Conservation (phyloP, 2,329 filamentous ascomycete genomes). For the Xylaria polymorpha region DNA sequence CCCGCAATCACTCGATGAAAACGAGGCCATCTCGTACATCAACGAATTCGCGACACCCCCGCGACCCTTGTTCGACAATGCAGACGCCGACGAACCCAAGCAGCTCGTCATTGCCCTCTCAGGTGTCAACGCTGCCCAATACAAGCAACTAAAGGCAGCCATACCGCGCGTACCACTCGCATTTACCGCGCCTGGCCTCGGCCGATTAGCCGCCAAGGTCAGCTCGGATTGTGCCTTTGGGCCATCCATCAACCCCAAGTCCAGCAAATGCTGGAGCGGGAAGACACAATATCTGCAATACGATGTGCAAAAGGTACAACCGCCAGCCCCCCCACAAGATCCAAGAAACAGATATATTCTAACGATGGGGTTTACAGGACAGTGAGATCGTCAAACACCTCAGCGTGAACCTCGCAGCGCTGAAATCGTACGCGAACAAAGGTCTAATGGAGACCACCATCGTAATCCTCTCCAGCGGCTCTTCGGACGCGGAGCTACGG, state of each 20-base stretch:
- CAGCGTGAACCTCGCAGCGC: constrained; percentile 57
- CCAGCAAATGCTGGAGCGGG: constrained; percentile 47
- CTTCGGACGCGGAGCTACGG: constrained; percentile 55
- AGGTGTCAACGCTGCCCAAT: constrained; percentile 62
- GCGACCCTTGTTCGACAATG: constrained; percentile 61
- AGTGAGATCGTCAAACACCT: constrained; percentile 58
- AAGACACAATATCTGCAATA: constrained; percentile 50
- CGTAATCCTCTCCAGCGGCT: constrained; percentile 63
- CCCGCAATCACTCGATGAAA: constrained; percentile 56
- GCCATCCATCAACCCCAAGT: constrained; percentile 45
- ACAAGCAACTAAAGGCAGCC: constrained; percentile 56
- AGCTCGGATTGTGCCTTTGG: constrained; percentile 54
- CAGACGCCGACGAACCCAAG: constrained; percentile 52
- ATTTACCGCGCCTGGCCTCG: constrained; percentile 61
- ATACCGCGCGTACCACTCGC: constrained; percentile 56
- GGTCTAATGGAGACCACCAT: constrained; percentile 68
- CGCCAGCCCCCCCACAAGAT: background rate
- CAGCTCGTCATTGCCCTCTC: constrained; percentile 72
- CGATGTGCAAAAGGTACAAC: constrained; percentile 45
- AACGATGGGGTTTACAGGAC: constrained; percentile 51
- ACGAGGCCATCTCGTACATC: constrained; percentile 66
- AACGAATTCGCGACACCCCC: constrained; percentile 68
- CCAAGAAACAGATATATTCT: constrained; percentile 31
- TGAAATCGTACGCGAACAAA: constrained; percentile 58
- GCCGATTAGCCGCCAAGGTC: constrained; percentile 56